Evolutionary conservation across 257 asterid genomes (phyloP).

Genomic region (Lavandula angustifolia): DNA sequence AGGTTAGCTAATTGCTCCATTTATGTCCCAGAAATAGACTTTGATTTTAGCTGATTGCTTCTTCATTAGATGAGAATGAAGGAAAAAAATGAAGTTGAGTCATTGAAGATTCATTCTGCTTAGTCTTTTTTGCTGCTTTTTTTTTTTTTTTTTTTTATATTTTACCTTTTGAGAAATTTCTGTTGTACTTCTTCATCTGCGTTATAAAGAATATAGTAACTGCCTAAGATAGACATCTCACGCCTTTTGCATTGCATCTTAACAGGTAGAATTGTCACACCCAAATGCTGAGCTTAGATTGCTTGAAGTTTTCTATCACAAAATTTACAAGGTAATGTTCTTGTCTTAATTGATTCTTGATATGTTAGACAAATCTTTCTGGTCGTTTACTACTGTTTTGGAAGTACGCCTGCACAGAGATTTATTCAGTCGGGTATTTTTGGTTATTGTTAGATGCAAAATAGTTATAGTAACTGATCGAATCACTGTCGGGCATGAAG

Average conservation of each 20-base stretch:
- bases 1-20: conserved; percentile 50
- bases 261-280: conserved; percentile 66
- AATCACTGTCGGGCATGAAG: neutral
- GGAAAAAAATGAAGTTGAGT: conserved; percentile 19
- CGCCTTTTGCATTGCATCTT: conserved; percentile 26
- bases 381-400: neutral
- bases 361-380: conserved; percentile 16
- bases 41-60: conserved; percentile 11
- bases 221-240: conserved; percentile 28
- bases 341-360: conserved; percentile 21
- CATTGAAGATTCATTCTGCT: conserved; percentile 1
- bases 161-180: neutral
- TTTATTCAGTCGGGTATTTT: conserved; percentile 14
- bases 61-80: neutral
- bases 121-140: neutral
- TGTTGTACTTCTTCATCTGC: neutral
- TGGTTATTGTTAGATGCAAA: conserved; percentile 19
- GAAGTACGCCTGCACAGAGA: conserved; percentile 16
- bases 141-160: neutral
- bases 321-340: conserved; percentile 61
- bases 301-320: conserved; percentile 70
- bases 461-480: conserved; percentile 7
- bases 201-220: conserved; percentile 7
- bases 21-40: conserved; percentile 20
- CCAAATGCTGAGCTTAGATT: conserved; percentile 67